Conservation (phyloP, 106 monocot genomes). For the Chionographis japonica region DNA sequence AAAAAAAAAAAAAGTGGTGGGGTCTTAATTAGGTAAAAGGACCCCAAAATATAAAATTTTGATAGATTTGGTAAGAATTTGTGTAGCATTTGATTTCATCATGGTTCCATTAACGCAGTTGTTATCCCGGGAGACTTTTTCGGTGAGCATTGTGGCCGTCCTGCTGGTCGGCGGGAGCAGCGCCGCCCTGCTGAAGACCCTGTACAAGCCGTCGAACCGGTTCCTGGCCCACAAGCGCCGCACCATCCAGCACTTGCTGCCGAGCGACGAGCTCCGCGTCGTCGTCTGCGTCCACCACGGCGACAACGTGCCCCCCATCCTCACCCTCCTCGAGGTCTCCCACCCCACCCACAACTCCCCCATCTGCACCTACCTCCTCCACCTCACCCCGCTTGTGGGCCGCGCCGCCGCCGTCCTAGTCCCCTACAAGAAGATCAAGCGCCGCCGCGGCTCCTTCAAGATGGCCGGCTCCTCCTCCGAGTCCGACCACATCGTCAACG, state of each 20-base stretch:
- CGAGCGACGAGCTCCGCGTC: not conserved
- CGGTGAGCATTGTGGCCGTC: not conserved
- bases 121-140: too few species aligned
- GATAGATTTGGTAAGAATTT: too few species aligned
- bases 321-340: conserved; percentile 7
- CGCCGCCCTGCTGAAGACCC: not conserved
- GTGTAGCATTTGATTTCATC: too few species aligned
- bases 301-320: not conserved
- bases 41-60: too few species aligned
- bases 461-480: not conserved
- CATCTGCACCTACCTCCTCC: conserved; percentile 2
- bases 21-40: too few species aligned
- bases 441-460: not conserved
- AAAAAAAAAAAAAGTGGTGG: too few species aligned
- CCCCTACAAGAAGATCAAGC: not conserved
- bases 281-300: conserved; percentile 7
- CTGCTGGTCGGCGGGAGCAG: not conserved
- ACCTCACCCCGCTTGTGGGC: conserved; percentile 1
- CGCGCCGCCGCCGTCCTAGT: not conserved
- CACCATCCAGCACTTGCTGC: conserved; percentile 12
- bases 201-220: conserved; percentile 6
- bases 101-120: too few species aligned
- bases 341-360: not conserved
- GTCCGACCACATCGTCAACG: conserved; percentile 26
- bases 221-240: conserved; percentile 8